Conservation (phyloP, 2,329 filamentous ascomycete genomes). For the Chaetomiaceae sp. region DNA sequence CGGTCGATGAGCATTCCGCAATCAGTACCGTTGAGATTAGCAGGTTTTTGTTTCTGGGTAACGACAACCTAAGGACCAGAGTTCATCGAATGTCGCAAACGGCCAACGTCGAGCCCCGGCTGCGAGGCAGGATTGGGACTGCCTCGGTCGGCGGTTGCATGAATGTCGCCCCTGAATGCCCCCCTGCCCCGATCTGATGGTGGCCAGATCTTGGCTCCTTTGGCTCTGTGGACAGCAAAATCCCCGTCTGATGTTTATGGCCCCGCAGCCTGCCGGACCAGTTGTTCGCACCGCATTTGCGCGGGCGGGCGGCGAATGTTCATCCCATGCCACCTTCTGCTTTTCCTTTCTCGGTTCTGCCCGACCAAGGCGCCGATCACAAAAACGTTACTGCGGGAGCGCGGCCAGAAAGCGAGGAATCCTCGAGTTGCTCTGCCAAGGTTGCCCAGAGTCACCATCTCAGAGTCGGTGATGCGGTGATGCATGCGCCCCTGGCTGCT, state of each 20-base stretch:
- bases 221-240: too few relatives aligned
- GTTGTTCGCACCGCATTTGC: constrained; percentile 18
- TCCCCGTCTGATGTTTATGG: constrained; percentile 14
- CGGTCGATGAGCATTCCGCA: too few relatives aligned
- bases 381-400: too few relatives aligned
- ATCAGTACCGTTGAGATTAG: too few relatives aligned
- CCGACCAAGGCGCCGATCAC: too few relatives aligned
- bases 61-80: too few relatives aligned
- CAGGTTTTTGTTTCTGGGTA: not conserved
- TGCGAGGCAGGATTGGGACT: too few relatives aligned
- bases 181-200: constrained; percentile 5
- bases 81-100: too few relatives aligned
- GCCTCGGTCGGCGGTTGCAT: too few relatives aligned
- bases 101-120: too few relatives aligned
- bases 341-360: too few relatives aligned
- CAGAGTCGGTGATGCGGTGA: too few relatives aligned
- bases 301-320: constrained; percentile 6
- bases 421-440: constrained; percentile 4
- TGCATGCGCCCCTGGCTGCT: constrained; percentile 2
- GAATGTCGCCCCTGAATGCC: constrained; percentile 18
- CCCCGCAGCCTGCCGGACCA: constrained; percentile 6
- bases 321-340: constrained; percentile 9
- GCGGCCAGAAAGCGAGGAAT: not conserved
- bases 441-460: constrained; percentile 10
- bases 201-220: constrained; percentile 13